A percentile compares a stretch with the other conserved stretches of the same genome.
These are phyloP conservation scores for Alternaria ethzedia DNA, from an alignment of 2,329 filamentous ascomycete genomes.

Conservation along the genomic window DNA sequence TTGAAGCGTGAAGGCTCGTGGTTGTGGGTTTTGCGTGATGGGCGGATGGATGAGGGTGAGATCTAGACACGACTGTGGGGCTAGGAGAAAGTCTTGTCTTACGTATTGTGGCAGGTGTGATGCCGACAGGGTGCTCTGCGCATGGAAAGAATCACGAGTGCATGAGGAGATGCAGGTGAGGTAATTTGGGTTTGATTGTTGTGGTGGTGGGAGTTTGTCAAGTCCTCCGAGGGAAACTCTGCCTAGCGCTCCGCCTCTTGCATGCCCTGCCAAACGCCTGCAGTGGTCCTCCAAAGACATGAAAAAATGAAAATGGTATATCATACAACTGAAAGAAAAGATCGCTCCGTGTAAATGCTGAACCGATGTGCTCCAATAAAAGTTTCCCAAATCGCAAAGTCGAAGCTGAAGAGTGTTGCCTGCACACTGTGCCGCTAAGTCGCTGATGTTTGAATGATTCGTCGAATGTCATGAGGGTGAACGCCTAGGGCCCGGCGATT, in stretches of 20 bases:
- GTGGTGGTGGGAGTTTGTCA: neutral
- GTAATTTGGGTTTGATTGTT: neutral
- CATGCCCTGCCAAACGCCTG: slow-evolving; percentile 6
- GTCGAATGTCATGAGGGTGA: slow-evolving; percentile 20
- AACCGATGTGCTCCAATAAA: neutral
- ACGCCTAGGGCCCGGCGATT: neutral
- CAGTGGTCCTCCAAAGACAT: neutral
- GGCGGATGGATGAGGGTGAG: neutral
- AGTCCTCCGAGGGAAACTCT: slow-evolving; percentile 1
- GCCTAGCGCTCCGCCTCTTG: neutral
- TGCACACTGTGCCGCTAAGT: slow-evolving; percentile 31
- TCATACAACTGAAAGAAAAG: slow-evolving; percentile 6
- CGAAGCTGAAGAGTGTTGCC: slow-evolving; percentile 10
- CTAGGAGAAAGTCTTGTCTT: slow-evolving; percentile 2
- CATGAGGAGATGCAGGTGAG: neutral
- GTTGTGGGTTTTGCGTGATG: neutral
- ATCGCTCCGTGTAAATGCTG: slow-evolving; percentile 15
- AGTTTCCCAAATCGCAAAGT: neutral
- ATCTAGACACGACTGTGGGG: slow-evolving; percentile 12
- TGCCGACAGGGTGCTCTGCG: neutral
- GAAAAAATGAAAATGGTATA: slow-evolving; percentile 7
- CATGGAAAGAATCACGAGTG: neutral
- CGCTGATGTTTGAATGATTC: slow-evolving; percentile 18
- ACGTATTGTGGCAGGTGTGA: slow-evolving; percentile 1
- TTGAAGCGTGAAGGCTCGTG: neutral